Evolutionary conservation across 257 asterid species (phyloP).

Genomic region (Eucommia ulmoides): DNA sequence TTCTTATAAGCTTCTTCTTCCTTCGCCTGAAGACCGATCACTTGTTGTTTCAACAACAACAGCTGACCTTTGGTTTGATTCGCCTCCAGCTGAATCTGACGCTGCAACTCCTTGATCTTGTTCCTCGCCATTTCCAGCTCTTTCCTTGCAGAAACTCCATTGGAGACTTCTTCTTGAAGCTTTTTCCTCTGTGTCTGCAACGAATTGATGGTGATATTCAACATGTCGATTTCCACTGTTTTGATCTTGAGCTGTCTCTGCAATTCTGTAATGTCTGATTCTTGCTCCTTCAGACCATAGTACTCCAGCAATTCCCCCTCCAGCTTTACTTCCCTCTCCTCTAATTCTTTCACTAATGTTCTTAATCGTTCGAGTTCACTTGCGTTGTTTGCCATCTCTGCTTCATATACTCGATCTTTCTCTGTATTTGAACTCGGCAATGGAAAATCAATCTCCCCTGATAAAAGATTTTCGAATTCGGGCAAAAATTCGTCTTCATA

Average conservation of each 20-base stretch:
- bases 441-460: slow-evolving; percentile 74
- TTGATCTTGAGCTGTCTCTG: slow-evolving; percentile 84
- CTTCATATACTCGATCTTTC: slow-evolving; percentile 45
- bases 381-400: slow-evolving; percentile 64
- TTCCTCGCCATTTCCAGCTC: slow-evolving; percentile 68
- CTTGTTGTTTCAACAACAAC: slow-evolving; percentile 80
- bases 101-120: slow-evolving; percentile 74
- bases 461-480: slow-evolving; percentile 60
- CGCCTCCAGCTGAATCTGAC: slow-evolving; percentile 84
- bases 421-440: slow-evolving; percentile 42
- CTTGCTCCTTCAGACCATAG: slow-evolving; percentile 87
- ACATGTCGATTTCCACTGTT: slow-evolving; percentile 81
- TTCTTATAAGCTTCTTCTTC: slow-evolving; percentile 55
- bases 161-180: slow-evolving; percentile 77
- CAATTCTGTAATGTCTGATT: slow-evolving; percentile 53
- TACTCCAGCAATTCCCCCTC: slow-evolving; percentile 90
- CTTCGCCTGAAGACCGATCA: slow-evolving; percentile 68
- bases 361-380: slow-evolving; percentile 63
- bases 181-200: slow-evolving; percentile 84
- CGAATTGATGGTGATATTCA: slow-evolving; percentile 60
- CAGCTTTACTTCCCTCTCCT: slow-evolving; percentile 88
- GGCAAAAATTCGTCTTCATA: slow-evolving; percentile 66
- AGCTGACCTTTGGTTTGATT: slow-evolving; percentile 88
- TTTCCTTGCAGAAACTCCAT: slow-evolving; percentile 43
- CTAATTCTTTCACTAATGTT: slow-evolving; percentile 62